Percentiles rank a stretch among this genome's conserved stretches.
Conservation (phyloP, 73 alveolate species). For the Loxodes magnus region DNA sequence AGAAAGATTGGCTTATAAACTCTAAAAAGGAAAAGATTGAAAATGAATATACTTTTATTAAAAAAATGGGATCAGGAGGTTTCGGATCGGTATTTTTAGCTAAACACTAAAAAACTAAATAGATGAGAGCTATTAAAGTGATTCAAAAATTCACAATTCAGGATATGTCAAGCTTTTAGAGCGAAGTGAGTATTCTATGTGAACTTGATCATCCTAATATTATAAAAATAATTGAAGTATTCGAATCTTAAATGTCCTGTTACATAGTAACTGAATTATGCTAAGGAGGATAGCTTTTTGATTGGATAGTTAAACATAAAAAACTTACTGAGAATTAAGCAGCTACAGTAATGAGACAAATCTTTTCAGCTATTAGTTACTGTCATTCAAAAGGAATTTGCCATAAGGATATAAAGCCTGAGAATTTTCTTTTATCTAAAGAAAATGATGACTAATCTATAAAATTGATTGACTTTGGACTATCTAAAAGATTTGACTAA, state of each 20-base stretch:
- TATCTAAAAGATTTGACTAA: not conserved
- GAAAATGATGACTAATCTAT: conserved; percentile 5
- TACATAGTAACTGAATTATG: conserved; percentile 10
- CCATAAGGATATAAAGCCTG: conserved; percentile 20
- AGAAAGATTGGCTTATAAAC: no score
- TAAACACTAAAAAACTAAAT: no score
- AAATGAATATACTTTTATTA: no score
- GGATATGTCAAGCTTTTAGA: no score
- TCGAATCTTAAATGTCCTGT: not conserved
- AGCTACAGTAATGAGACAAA: conserved; percentile 11
- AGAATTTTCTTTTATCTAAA: conserved; percentile 5
- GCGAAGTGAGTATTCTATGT: conserved; percentile 11
- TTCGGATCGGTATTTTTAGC: no score
- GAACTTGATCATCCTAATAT: conserved; percentile 14
- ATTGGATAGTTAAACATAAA: conserved; percentile 1
- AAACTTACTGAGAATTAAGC: conserved; percentile 19
- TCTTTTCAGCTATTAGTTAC: conserved; percentile 10
- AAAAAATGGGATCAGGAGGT: no score
- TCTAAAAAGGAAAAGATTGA: no score
- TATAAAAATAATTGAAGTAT: conserved; percentile 9
- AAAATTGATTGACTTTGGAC: conserved; percentile 22
- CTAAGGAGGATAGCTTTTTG: conserved; percentile 14
- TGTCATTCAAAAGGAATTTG: conserved; percentile 1
- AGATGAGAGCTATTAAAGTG: no score
- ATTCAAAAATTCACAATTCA: no score